phyloP scores from a whole-genome alignment of 2,329 filamentous ascomycete species.

The Biscogniauxia mediterranea region DNA sequence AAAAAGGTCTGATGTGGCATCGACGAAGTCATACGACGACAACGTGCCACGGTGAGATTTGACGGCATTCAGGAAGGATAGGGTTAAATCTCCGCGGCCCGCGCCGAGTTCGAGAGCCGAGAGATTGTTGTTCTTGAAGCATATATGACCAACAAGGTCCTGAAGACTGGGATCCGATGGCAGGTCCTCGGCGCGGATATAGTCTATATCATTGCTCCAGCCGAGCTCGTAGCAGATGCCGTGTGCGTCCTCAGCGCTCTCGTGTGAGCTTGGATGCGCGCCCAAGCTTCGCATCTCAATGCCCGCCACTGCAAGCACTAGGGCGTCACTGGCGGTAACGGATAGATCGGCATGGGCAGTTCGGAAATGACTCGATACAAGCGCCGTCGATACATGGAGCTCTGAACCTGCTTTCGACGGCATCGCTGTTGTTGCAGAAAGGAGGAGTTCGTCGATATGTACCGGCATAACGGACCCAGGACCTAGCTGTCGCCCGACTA shows the following conservation, averaged over 20 bases:
- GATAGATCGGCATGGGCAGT: conserved; percentile 6
- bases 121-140: conserved; percentile 7
- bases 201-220: conserved; percentile 13
- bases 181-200: conserved; percentile 5
- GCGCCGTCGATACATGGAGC: conserved; percentile 4
- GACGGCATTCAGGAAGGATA: neutral
- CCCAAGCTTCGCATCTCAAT: conserved; percentile 13
- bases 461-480: conserved; percentile 17
- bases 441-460: conserved; percentile 12
- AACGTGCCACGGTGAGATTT: neutral
- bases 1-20: neutral
- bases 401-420: conserved; percentile 1
- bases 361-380: conserved; percentile 12
- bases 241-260: neutral
- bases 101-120: conserved; percentile 1
- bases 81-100: neutral
- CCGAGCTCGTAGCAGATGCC: conserved; percentile 12
- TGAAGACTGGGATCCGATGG: neutral
- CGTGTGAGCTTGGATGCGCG: neutral
- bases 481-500: conserved; percentile 5
- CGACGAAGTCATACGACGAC: conserved; percentile 3
- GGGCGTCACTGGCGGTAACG: neutral
- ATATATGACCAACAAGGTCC: conserved; percentile 7
- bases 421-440: conserved; percentile 1
- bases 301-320: conserved; percentile 6